These are phyloP conservation scores for Yarrowia porcina DNA, from an alignment of 805 yeast genomes.

Conservation along the genomic window DNA sequence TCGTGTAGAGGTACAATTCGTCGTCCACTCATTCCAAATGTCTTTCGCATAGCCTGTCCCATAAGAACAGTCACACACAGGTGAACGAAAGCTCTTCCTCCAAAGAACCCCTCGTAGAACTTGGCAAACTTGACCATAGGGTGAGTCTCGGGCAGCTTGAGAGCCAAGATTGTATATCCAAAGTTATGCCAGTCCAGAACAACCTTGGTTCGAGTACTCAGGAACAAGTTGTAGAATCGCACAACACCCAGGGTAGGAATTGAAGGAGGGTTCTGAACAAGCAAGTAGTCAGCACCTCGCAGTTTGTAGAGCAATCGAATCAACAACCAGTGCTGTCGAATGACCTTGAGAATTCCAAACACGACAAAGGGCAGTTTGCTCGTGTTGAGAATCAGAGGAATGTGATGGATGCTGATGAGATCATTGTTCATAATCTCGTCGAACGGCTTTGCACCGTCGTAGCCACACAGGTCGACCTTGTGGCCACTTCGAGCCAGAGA, in stretches of 20 bases:
- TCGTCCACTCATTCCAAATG: constrained; percentile 51
- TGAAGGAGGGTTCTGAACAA: constrained; percentile 86
- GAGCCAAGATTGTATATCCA: constrained; percentile 75
- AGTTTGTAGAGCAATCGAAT: constrained; percentile 49
- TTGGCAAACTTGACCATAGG: constrained; percentile 60
- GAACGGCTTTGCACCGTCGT: constrained; percentile 37
- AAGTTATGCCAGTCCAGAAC: constrained; percentile 96
- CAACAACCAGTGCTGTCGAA: constrained; percentile 52
- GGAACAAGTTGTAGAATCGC: constrained; percentile 49
- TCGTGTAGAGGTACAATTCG: constrained; percentile 72
- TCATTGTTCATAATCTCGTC: constrained; percentile 32
- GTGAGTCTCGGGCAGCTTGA: constrained; percentile 56
- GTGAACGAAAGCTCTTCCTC: constrained; percentile 64
- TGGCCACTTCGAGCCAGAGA: constrained; percentile 69
- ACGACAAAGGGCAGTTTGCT: constrained; percentile 49
- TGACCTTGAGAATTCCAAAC: constrained; percentile 59
- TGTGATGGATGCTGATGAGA: constrained; percentile 35
- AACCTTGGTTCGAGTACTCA: constrained; percentile 54
- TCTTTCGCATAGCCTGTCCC: constrained; percentile 55
- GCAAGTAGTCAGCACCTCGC: constrained; percentile 61
- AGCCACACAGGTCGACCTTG: constrained; percentile 82
- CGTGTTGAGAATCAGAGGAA: constrained; percentile 33
- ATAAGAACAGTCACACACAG: constrained; percentile 77
- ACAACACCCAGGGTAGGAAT: constrained; percentile 73
- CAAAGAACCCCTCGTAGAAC: constrained; percentile 60